Evolutionary conservation across 2,329 filamentous ascomycete genomes (phyloP), one percentile per base, ranked within the genome.

Genomic region (Clarireedia hainanense): DNA sequence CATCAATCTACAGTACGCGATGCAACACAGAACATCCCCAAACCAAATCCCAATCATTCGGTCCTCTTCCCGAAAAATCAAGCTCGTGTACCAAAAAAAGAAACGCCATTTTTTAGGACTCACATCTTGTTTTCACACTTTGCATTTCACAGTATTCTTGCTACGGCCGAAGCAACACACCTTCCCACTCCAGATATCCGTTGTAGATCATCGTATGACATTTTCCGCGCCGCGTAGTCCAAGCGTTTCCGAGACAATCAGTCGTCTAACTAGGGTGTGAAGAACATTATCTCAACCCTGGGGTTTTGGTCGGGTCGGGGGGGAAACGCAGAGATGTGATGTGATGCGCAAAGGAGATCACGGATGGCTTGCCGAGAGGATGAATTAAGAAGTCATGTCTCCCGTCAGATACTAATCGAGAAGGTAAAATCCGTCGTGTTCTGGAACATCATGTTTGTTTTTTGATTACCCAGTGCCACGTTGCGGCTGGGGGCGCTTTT

Each of bases 151-250:
- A 20, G 20, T 20, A 20, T 20, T 20, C 20, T 20, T 20, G 20
- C 20, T 10, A 7, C 23, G 34, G 6, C 34, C 14, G 9, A 40
- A 12, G 24, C 30, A 20, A 1, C 20, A 20, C 20, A 40, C 48
- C 14, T 52, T 47, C 14, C 26, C 7, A 47, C 27, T 52, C 40
- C 36, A 37, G 50, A 47, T 26, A 26, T 23, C 24, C 42, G 47
- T n/a, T 7, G 45, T 9, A 40, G 36, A 49, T 49, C 34, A 54
- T 54, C 52, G 45, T 42, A 54, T 36, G 51, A 53, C 15, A 26
- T 30, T 48, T 47, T 36, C 15, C 9, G 9, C 15, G 39, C 20
- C 15, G 39, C 9, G 39, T 1, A 6, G 6, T 42, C 15, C 6
- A 20, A 42, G 20, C n/a, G 39, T 20, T 12, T 42, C 39, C 15